Conservation (phyloP, 2,329 filamentous ascomycete species). For the Fusarium siculi region DNA sequence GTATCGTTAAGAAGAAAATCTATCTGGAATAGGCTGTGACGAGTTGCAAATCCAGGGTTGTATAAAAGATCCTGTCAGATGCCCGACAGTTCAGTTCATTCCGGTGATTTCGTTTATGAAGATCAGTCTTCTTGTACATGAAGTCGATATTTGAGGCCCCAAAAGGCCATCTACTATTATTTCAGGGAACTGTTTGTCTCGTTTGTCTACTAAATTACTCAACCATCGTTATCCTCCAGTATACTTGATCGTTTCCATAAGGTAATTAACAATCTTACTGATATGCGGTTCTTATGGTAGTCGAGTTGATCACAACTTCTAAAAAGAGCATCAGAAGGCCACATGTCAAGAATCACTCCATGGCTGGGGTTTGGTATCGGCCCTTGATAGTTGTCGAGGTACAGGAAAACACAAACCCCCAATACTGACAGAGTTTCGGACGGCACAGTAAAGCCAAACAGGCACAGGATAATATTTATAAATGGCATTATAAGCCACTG, state of each 20-base stretch:
- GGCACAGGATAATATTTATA: neutral
- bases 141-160: neutral
- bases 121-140: neutral
- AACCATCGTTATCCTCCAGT: neutral
- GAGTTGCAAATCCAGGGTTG: neutral
- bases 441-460: neutral
- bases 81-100: neutral
- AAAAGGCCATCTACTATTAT: neutral
- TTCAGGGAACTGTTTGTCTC: neutral
- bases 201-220: neutral
- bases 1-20: neutral
- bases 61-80: neutral
- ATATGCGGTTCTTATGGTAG: neutral
- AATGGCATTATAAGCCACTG: too few relatives aligned
- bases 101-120: neutral
- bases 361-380: neutral
- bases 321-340: neutral
- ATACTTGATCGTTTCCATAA: neutral
- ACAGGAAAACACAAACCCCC: neutral
- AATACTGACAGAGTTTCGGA: neutral
- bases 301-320: neutral
- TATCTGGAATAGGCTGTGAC: neutral
- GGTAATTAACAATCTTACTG: neutral
- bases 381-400: neutral
- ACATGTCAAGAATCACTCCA: neutral